Conservation (phyloP, 495 filamentous ascomycete genomes). For the Aspergillus saccharolyticus region DNA sequence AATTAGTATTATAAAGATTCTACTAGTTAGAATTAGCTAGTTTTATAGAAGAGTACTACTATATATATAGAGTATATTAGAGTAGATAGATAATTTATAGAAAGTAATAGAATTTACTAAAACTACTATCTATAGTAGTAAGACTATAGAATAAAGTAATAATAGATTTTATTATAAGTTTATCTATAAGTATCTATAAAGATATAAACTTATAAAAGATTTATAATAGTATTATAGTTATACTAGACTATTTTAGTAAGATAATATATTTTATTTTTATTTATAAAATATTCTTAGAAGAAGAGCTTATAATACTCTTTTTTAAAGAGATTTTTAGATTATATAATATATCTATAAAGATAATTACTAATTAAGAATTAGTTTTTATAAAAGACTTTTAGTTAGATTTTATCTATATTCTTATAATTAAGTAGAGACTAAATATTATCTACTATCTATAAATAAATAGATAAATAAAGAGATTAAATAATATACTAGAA, state of each 20-base stretch:
- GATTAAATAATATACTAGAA: slow-evolving; percentile 5
- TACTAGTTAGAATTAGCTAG: not conserved
- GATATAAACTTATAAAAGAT: no score
- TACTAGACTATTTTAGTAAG: not conserved
- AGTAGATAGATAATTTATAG: not conserved
- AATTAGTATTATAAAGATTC: not conserved
- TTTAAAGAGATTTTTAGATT: not conserved
- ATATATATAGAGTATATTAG: not conserved
- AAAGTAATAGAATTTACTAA: not conserved
- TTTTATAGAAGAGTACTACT: not conserved
- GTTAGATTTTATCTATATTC: slow-evolving; percentile 5
- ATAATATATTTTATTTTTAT: not conserved
- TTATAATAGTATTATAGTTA: no score
- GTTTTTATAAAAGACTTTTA: not conserved
- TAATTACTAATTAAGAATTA: not conserved
- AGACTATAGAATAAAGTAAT: not conserved
- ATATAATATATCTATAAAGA: not conserved
- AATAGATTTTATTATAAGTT: no score
- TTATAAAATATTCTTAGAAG: not conserved
- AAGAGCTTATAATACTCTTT: not conserved
- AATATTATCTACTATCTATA: slow-evolving; percentile 7
- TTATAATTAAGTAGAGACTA: slow-evolving; percentile 3
- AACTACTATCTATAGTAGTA: not conserved
- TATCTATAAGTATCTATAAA: no score
- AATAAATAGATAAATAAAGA: slow-evolving; percentile 6